Percentiles rank a stretch among this genome's conserved stretches.
Evolutionary conservation across 2,329 filamentous ascomycete genomes (phyloP).

Genomic region (Colletotrichum sp.): DNA sequence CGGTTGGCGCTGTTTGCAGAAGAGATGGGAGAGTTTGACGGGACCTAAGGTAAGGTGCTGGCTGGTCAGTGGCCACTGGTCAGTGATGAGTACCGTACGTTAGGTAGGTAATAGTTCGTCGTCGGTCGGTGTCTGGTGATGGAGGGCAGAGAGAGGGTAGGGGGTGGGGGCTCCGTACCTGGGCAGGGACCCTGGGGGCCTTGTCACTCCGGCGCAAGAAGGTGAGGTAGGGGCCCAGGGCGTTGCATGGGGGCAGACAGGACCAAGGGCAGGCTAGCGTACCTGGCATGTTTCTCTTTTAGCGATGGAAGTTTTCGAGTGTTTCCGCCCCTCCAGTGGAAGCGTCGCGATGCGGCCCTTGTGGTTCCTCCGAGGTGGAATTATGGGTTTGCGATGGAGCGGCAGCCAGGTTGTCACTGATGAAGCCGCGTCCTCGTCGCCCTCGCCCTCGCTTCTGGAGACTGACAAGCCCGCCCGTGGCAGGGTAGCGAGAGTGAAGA

Average conservation of each 20-base stretch:
- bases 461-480: not conserved
- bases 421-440: not conserved
- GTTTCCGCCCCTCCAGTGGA: conserved; percentile 17
- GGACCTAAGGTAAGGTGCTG: not conserved
- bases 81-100: not conserved
- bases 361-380: not conserved
- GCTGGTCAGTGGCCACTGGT: not conserved
- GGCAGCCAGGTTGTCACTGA: not conserved
- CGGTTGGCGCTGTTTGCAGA: not conserved
- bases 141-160: not conserved
- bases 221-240: not conserved
- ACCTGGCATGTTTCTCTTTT: conserved; percentile 16
- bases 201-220: not conserved
- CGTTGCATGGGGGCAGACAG: not conserved
- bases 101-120: not conserved
- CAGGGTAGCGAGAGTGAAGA: not conserved
- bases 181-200: not conserved
- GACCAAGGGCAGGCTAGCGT: conserved; percentile 2
- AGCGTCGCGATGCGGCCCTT: not conserved
- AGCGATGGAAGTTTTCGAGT: conserved; percentile 19
- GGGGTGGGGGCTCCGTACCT: not conserved
- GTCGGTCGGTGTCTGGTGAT: not conserved
- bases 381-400: not conserved
- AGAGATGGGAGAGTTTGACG: not conserved
- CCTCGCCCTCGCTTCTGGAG: not conserved